Evolutionary conservation across 225 moss, liverwort and hornwort genomes (phyloP), one percentile per base, ranked within the genome.

Genomic region (Anthoceros angustus): DNA sequence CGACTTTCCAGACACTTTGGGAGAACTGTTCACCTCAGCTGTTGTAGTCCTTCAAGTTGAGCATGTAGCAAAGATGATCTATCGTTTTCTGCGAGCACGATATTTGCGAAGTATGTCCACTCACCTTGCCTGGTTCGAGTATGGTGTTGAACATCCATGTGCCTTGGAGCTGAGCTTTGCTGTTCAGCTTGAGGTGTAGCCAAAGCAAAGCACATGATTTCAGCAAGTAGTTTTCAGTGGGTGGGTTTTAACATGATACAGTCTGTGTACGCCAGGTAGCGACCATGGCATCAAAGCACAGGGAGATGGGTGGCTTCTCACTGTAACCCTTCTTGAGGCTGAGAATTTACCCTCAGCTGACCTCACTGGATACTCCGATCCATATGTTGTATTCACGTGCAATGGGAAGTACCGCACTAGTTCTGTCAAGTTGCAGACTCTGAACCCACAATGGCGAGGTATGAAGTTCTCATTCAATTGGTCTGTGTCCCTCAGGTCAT

Each of bases 221-320:
- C 18, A 4, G 32, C 4, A 32, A 32, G 1, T 32, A 32, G 32
- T 32, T 32, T 32, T 32, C 32, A 32, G 32, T 32, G 32, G 32
- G 32, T 32, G 32, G 32, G 32, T 4, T 4, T 1, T 1, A 32
- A 32, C 32, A 4, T 32, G 32, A 32, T 32, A 1, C 32, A 32
- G 32, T 32, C 32, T 32, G 32, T 32, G 32, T 32, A 4, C 4
- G 4, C 67, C 83, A 92, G 92, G 68, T 74, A 75, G 81, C 70
- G 90, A 95, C 77, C 86, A 95, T 75, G 94, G 94, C 46, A 83
- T 90, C 61, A 95, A 95, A 68, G 86, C 94, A 10, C 77, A 66
- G 63, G 90, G 94, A 23, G 77, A 83, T 62, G 94, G 94, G 20
- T 95, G 94, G 94, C 74, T 90, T 43, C 74, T 82, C 60, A 70